These are phyloP conservation scores for Candida glucosophila DNA, from an alignment of 1,139 yeast genomes.

Conservation along the genomic window DNA sequence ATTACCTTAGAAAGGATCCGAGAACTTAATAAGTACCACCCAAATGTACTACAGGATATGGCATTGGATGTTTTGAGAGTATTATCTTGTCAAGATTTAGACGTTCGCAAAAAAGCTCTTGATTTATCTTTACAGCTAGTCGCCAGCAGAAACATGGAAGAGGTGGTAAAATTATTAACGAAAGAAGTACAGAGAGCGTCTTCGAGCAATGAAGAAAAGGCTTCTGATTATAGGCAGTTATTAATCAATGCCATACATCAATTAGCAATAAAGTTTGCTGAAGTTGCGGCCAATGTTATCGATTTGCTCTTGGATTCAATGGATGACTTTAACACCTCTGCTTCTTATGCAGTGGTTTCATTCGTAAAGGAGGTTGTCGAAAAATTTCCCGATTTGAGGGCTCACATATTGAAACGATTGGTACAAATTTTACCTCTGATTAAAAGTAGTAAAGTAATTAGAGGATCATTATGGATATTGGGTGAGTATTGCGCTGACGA, in stretches of 20 bases:
- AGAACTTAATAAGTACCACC: slow-evolving; percentile 64
- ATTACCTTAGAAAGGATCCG: slow-evolving; percentile 60
- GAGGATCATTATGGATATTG: slow-evolving; percentile 92
- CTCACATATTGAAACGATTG: slow-evolving; percentile 56
- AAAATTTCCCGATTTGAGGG: slow-evolving; percentile 76
- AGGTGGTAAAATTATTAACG: slow-evolving; percentile 82
- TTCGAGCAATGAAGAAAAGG: slow-evolving; percentile 64
- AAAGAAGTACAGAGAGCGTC: slow-evolving; percentile 77
- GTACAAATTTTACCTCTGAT: slow-evolving; percentile 55
- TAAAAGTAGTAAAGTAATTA: slow-evolving; percentile 82
- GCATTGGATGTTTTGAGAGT: slow-evolving; percentile 83
- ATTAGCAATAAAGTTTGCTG: slow-evolving; percentile 81
- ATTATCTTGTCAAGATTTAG: slow-evolving; percentile 79
- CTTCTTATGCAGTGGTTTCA: slow-evolving; percentile 84
- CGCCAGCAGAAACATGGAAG: slow-evolving; percentile 86
- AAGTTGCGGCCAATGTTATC: slow-evolving; percentile 87
- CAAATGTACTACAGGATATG: slow-evolving; percentile 79
- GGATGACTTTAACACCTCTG: slow-evolving; percentile 70
- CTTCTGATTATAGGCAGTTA: slow-evolving; percentile 80
- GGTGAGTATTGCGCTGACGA: slow-evolving; percentile 85
- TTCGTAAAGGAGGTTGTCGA: slow-evolving; percentile 93
- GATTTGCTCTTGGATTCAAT: slow-evolving; percentile 82
- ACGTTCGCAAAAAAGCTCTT: slow-evolving; percentile 82
- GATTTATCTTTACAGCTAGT: slow-evolving; percentile 75
- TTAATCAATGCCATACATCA: slow-evolving; percentile 84